Conservation (phyloP, 176 grass and related monocot genomes). For the Luzula sylvatica region DNA sequence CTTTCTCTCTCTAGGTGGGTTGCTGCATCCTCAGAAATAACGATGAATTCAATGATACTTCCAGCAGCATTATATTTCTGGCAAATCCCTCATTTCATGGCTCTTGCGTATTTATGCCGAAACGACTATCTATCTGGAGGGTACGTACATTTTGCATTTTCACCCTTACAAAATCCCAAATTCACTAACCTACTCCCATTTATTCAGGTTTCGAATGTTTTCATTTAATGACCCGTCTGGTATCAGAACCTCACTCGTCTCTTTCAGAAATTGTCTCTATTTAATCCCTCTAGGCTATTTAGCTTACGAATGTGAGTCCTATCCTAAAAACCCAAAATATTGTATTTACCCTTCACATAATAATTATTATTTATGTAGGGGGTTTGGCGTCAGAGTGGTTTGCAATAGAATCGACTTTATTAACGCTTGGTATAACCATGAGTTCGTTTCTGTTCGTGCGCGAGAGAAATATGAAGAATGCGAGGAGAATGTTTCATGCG, state of each 20-base stretch:
- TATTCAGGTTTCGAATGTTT: slow-evolving; percentile 53
- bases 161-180: neutral
- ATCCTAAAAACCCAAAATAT: slow-evolving; percentile 4
- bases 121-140: slow-evolving; percentile 88
- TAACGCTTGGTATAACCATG: slow-evolving; percentile 57
- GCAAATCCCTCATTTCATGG: slow-evolving; percentile 99
- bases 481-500: slow-evolving; percentile 82
- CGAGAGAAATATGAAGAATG: slow-evolving; percentile 47
- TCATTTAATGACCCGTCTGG: slow-evolving; percentile 77
- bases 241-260: slow-evolving; percentile 76
- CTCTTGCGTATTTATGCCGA: slow-evolving; percentile 88
- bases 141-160: slow-evolving; percentile 40
- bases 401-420: slow-evolving; percentile 68
- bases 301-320: slow-evolving; percentile 73
- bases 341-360: slow-evolving; percentile 6
- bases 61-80: slow-evolving; percentile 87
- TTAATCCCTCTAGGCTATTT: slow-evolving; percentile 76
- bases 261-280: slow-evolving; percentile 90
- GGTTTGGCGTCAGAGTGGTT: slow-evolving; percentile 88
- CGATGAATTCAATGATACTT: slow-evolving; percentile 75
- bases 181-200: slow-evolving; percentile 2
- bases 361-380: slow-evolving; percentile 35
- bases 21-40: slow-evolving; percentile 67
- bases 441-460: slow-evolving; percentile 55
- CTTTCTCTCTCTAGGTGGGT: slow-evolving; percentile 47